Base-by-base conservation (phyloP, 1,284 basidiomycete genomes). In the Apiotrichum sp. region DNA sequence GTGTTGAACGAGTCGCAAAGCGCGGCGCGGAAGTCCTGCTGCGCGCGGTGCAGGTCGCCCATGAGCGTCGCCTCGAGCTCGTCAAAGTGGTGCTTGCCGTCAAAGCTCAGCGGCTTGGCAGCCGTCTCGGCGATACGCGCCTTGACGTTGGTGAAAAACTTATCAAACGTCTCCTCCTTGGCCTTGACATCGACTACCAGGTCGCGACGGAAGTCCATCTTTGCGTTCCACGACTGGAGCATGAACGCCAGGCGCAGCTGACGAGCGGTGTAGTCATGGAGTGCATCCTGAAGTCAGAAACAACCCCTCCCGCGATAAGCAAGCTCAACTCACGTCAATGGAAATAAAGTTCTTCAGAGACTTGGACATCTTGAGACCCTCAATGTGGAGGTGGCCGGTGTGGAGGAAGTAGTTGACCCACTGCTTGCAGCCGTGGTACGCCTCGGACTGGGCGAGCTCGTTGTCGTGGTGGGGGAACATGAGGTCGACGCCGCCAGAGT, bases 381-480 rank as follows among this genome's bases (percentile, higher is more conserved):
- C 93, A 67, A 99, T 98, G 76, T 98, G 93, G 39, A 99, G 79
- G 78, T 99, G 96, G 4, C 96, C 96, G 0, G 95, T 98, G 76
- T 99, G 96, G 53, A 98, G 78, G 79, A 99, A 99, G 76, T 98
- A 99, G 76, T 97, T 98, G 68, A 98, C 92, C 96, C 96, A 99
- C 70, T 93, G 84, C 34, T 80, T 77, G 78, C 91, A 96, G 61
- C 88, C 84, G 74, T 98, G 93, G 76, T 89, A 96, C 3, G 92
- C 92, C 84, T 98, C 96, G 49, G 89, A 87, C 76, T 99, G 96
- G 5, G 96, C 96, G 68, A 98, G 84, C 78, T 99, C 96, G 72
- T 99, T 99, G 75, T 98, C 96, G 73, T 99, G 96, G 78, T 99
- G 96, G 4, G 96, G 96, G 79, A 99, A 99, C 50, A 92, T 89